A percentile compares a stretch with the other conserved stretches of the same genome.
Conservation (phyloP, 129 eudicot genomes). For the Pulicaria dysenterica region DNA sequence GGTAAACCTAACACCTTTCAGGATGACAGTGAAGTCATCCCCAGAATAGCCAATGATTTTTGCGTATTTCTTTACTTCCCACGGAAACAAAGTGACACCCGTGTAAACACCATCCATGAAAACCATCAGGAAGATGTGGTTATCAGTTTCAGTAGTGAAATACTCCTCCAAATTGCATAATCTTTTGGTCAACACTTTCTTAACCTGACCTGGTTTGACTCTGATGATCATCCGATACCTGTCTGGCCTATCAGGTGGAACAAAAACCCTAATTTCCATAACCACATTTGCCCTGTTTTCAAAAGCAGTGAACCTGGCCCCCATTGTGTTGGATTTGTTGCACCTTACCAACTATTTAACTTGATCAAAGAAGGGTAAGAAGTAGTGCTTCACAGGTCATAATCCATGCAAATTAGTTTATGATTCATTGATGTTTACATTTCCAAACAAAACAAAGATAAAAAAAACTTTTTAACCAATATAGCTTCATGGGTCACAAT, state of each 20-base stretch:
- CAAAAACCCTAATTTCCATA: constrained; percentile 46
- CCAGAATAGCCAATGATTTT: constrained; percentile 48
- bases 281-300: constrained; percentile 39
- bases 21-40: constrained; percentile 8
- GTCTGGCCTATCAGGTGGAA: constrained; percentile 45
- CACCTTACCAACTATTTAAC: background rate
- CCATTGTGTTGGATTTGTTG: constrained; percentile 29
- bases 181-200: constrained; percentile 25
- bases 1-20: constrained; percentile 36
- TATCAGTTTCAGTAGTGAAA: constrained; percentile 3
- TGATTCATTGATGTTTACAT: constrained; percentile 17
- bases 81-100: constrained; percentile 36
- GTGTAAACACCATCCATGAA: constrained; percentile 39
- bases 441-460: background rate
- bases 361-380: background rate
- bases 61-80: constrained; percentile 33
- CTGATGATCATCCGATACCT: constrained; percentile 38
- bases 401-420: constrained; percentile 23
- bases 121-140: constrained; percentile 35
- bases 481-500: background rate
- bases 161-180: constrained; percentile 22
- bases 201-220: constrained; percentile 38
- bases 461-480: background rate
- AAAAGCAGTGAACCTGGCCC: constrained; percentile 31
- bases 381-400: background rate